Percentiles rank a stretch among this genome's conserved stretches.
Evolutionary conservation across 2,329 filamentous ascomycete genomes (phyloP).

Genomic region (Colletotrichum tropicicola): DNA sequence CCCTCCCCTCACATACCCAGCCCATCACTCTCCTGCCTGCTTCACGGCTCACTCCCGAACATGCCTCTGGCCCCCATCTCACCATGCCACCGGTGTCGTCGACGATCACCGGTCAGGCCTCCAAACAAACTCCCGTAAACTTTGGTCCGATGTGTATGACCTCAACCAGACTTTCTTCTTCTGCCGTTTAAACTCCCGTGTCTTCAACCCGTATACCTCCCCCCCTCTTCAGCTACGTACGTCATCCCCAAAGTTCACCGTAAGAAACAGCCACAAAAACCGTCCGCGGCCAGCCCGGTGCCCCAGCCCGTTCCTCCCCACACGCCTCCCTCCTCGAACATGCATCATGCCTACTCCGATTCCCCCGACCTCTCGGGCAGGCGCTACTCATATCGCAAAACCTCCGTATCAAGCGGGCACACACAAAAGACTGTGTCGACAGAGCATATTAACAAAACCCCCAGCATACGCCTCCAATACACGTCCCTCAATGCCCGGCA

Average conservation of each 20-base stretch:
- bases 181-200: background rate
- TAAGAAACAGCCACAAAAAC: background rate
- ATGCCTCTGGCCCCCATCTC: background rate
- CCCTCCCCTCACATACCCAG: background rate
- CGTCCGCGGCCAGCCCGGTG: background rate
- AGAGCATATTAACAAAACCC: conserved; percentile 3
- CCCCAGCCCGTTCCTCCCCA: no score
- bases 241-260: background rate
- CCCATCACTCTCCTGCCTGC: background rate
- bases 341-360: conserved; percentile 16
- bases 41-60: background rate
- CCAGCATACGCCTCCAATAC: no score
- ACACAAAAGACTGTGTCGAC: background rate
- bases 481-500: background rate
- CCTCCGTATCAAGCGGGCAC: background rate
- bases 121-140: background rate
- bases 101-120: background rate
- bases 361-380: background rate
- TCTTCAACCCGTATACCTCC: background rate
- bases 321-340: background rate
- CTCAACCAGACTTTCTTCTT: no score
- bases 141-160: no score
- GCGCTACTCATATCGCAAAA: background rate
- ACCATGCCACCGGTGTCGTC: background rate
- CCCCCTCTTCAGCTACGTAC: background rate